phyloP scores from a whole-genome alignment of 1,284 basidiomycete genomes.

The Marasmius tenuissimus region DNA sequence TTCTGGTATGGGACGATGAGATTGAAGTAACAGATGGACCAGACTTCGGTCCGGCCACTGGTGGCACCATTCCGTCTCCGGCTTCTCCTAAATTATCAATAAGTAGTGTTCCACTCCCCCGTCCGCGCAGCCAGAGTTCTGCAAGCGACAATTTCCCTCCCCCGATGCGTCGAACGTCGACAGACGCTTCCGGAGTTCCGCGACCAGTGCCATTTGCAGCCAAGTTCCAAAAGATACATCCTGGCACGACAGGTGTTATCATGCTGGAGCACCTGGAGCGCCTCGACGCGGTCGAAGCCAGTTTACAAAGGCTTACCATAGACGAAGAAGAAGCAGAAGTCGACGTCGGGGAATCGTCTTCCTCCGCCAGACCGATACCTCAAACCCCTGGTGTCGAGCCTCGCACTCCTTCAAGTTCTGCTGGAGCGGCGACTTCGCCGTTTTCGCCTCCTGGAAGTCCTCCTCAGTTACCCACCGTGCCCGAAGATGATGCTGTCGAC shows the following conservation, averaged over 20 bases:
- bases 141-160: slow-evolving; percentile 68
- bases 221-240: slow-evolving; percentile 77
- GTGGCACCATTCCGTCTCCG: slow-evolving; percentile 29
- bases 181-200: slow-evolving; percentile 60
- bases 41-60: slow-evolving; percentile 32
- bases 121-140: slow-evolving; percentile 58
- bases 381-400: neutral
- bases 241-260: slow-evolving; percentile 78
- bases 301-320: slow-evolving; percentile 66
- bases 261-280: slow-evolving; percentile 81
- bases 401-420: neutral
- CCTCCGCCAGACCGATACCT: slow-evolving; percentile 15
- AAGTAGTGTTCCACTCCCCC: slow-evolving; percentile 59
- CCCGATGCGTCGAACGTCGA: slow-evolving; percentile 59
- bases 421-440: slow-evolving; percentile 30
- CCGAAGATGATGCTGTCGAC: slow-evolving; percentile 46
- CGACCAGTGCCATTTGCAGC: slow-evolving; percentile 78
- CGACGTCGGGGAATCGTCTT: slow-evolving; percentile 54
- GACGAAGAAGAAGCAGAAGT: slow-evolving; percentile 50
- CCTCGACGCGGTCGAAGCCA: slow-evolving; percentile 77
- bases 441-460: slow-evolving; percentile 50
- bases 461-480: slow-evolving; percentile 47
- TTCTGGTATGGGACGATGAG: slow-evolving; percentile 83
- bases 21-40: slow-evolving; percentile 71
- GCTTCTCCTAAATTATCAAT: slow-evolving; percentile 60